Base-by-base conservation (phyloP, 169 alveolate genomes). In the Cryptosporidium canis region DNA sequence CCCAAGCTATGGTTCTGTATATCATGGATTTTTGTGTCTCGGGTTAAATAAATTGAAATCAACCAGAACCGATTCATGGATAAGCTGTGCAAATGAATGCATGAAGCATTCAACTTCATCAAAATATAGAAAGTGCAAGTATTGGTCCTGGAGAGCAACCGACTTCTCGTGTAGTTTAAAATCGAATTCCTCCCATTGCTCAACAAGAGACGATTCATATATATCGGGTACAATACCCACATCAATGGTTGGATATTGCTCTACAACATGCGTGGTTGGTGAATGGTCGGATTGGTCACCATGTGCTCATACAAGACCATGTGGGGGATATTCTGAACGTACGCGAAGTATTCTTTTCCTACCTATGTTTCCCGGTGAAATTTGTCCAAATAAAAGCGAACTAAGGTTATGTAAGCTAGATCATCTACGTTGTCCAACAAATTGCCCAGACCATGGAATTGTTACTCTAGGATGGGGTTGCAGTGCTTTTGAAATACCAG, bases 241-340 rank as follows among this genome's bases (percentile, higher is more conserved):
- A 55, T 77, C 72, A 39, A 61, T 77, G 61, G 87, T 41, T 16
- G 87, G 87, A 41, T 55, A 77, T 45, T 77, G 87, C 45, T 77
- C 87, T 21, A 77, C 87, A 7, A 77, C 87, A 21, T 77, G 87
- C n/a, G 72, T 77, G 2, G 87, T 77, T 2, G 72, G 87, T 8
- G 87, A 77, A 12, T 77, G 87, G 87, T 77, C 87, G 12, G 44
- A 31, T 14, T 77, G 87, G 87, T 77, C 87, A 55, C 0, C 24
- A 8, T 77, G 87, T 61, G 24, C 63, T 58, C 71, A 39, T 43
- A 7, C 61, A 12, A 58, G 58, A 58, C 87, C 87, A 18, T 77
- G 87, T 58, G 87, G 87, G n/a, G 87, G 87, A 31, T 77, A 77
- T 58, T 77, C 87, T 29, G 87, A 77, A 58, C 55, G 87, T 9